Evolutionary conservation across 768 basidiomycete species (phyloP).

Genomic region (Rhizopogon roseolus): DNA sequence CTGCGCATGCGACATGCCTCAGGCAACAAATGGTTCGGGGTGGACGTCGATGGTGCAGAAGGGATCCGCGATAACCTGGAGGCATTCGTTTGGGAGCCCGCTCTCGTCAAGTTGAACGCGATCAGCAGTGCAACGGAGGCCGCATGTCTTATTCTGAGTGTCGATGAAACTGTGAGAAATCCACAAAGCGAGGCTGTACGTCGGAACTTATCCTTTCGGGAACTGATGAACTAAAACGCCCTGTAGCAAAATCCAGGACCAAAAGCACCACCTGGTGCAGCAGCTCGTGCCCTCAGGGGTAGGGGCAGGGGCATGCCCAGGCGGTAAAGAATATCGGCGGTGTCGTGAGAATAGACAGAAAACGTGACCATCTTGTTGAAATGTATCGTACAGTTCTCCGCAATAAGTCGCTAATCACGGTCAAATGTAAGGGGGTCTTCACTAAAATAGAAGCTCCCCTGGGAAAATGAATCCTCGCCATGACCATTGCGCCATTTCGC

Average conservation of each 20-base stretch:
- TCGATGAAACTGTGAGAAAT: conserved; percentile 96
- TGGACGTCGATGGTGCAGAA: conserved; percentile 86
- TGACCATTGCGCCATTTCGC: too few relatives aligned
- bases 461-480: background rate
- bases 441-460: background rate
- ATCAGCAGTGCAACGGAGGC: conserved; percentile 95
- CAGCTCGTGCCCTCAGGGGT: conserved; percentile 80
- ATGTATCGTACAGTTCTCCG: conserved; percentile 17
- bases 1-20: conserved; percentile 93
- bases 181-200: conserved; percentile 90
- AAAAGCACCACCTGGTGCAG: conserved; percentile 86
- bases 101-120: conserved; percentile 92
- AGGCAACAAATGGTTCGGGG: conserved; percentile 87
- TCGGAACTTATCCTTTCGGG: conserved; percentile 9
- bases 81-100: conserved; percentile 98
- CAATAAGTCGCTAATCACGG: conserved; percentile 10
- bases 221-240: conserved; percentile 12
- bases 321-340: conserved; percentile 36
- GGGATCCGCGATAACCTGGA: conserved; percentile 96
- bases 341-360: conserved; percentile 11
- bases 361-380: conserved; percentile 5
- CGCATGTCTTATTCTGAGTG: conserved; percentile 90
- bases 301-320: conserved; percentile 80
- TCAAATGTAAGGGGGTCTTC: background rate
- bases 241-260: conserved; percentile 77